A percentile compares a stretch with the other conserved stretches of the same genome.
Evolutionary conservation across 2,329 filamentous ascomycete species (phyloP).

Genomic region (Emericellopsis atlantica): DNA sequence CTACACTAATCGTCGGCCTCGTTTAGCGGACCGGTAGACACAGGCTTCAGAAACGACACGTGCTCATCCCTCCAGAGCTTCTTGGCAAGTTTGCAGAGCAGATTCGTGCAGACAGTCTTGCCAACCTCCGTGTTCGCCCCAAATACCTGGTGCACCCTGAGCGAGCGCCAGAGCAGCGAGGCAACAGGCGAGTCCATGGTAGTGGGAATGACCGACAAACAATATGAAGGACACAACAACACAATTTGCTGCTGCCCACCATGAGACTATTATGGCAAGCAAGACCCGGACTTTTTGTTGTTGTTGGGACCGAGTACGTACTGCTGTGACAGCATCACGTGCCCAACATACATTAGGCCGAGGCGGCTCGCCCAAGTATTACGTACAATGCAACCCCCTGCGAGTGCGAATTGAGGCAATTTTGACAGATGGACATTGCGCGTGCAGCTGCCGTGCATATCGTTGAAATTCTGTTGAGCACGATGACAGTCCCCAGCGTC

Average conservation of each 20-base stretch:
- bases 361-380: no score
- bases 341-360: no score
- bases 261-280: not conserved
- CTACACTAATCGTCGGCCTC: slow-evolving; percentile 61
- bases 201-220: not conserved
- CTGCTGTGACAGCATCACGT: no score
- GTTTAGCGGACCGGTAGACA: slow-evolving; percentile 59
- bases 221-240: not conserved
- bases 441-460: no score
- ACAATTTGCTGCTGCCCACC: not conserved
- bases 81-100: slow-evolving; percentile 52
- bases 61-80: slow-evolving; percentile 29
- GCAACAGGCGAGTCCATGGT: slow-evolving; percentile 28
- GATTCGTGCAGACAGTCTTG: slow-evolving; percentile 68
- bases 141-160: slow-evolving; percentile 63
- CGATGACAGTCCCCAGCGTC: no score
- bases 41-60: slow-evolving; percentile 63
- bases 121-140: slow-evolving; percentile 78
- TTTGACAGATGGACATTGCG: no score
- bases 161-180: slow-evolving; percentile 52
- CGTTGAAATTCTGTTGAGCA: no score
- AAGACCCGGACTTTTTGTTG: no score
- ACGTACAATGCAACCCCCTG: no score
- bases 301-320: no score
- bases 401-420: no score